These are phyloP conservation scores for Podila epigama DNA, from an alignment of 192 early-diverging fungal genomes.

Conservation along the genomic window DNA sequence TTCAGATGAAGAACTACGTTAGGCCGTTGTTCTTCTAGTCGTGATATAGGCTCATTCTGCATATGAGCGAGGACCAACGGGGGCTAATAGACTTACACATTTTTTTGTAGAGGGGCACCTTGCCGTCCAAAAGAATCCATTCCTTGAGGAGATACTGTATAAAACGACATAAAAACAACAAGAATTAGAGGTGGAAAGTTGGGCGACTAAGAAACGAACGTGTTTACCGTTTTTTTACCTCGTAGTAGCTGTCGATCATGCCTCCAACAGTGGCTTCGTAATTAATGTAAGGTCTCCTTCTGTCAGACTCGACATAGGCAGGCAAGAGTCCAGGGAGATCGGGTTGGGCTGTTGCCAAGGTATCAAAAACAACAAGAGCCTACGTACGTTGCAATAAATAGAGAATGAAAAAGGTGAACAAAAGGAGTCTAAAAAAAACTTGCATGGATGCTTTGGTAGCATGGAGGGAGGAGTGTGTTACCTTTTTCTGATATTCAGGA, in stretches of 20 bases:
- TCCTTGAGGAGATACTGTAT: slow-evolving; percentile 62
- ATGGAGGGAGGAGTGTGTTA: slow-evolving; percentile 20
- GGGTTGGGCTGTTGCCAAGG: slow-evolving; percentile 13
- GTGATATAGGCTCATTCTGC: no score
- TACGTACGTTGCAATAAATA: no score
- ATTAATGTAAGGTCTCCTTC: neutral
- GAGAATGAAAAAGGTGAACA: no score
- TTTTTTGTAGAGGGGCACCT: slow-evolving; percentile 29
- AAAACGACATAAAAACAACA: neutral
- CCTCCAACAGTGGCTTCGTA: slow-evolving; percentile 53
- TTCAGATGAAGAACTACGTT: neutral
- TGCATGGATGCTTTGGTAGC: neutral
- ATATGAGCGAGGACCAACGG: neutral
- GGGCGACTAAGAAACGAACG: neutral
- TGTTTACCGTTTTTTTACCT: slow-evolving; percentile 43
- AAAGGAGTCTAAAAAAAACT: neutral
- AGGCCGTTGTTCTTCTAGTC: neutral
- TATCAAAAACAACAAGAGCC: slow-evolving; percentile 24
- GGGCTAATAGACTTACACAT: slow-evolving; percentile 26
- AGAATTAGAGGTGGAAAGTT: neutral
- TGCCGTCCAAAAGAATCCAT: slow-evolving; percentile 53
- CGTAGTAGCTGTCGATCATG: slow-evolving; percentile 66
- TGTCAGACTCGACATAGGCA: neutral
- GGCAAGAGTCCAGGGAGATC: slow-evolving; percentile 27
- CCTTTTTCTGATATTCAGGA: slow-evolving; percentile 66